These are phyloP conservation scores for Rosa hybrid DNA, from an alignment of 331 rosid species.

Conservation along the genomic window DNA sequence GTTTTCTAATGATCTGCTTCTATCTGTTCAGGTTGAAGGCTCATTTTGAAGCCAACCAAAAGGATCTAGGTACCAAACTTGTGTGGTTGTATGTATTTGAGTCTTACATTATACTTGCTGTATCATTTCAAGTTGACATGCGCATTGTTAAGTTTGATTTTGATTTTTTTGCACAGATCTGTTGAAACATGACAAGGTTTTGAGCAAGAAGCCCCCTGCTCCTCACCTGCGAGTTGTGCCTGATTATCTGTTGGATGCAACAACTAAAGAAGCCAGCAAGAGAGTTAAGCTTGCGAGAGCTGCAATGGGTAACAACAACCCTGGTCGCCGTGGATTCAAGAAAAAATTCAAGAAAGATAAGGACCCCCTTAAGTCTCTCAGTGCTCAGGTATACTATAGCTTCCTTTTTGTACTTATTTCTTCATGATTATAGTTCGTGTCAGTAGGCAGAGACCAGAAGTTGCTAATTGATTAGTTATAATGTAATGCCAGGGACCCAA, in stretches of 20 bases:
- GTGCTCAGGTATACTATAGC: slow-evolving; percentile 53
- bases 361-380: slow-evolving; percentile 81
- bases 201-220: slow-evolving; percentile 80
- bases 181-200: slow-evolving; percentile 85
- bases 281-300: slow-evolving; percentile 77
- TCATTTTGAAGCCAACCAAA: slow-evolving; percentile 48
- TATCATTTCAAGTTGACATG: neutral
- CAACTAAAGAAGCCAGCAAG: slow-evolving; percentile 84
- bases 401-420: neutral
- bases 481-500: slow-evolving; percentile 54
- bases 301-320: slow-evolving; percentile 76
- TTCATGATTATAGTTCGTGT: neutral
- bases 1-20: neutral
- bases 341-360: slow-evolving; percentile 58
- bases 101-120: neutral
- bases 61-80: slow-evolving; percentile 39
- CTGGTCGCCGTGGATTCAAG: slow-evolving; percentile 49
- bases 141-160: neutral
- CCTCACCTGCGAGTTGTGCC: slow-evolving; percentile 60
- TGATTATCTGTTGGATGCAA: slow-evolving; percentile 72
- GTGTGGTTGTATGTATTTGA: slow-evolving; percentile 6
- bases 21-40: slow-evolving; percentile 42
- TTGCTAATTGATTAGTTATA: slow-evolving; percentile 19
- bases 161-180: slow-evolving; percentile 55
- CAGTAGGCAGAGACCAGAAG: neutral